These are phyloP conservation scores for Lecanicillium sp. DNA, from an alignment of 2,329 filamentous ascomycete genomes.

Conservation along the genomic window DNA sequence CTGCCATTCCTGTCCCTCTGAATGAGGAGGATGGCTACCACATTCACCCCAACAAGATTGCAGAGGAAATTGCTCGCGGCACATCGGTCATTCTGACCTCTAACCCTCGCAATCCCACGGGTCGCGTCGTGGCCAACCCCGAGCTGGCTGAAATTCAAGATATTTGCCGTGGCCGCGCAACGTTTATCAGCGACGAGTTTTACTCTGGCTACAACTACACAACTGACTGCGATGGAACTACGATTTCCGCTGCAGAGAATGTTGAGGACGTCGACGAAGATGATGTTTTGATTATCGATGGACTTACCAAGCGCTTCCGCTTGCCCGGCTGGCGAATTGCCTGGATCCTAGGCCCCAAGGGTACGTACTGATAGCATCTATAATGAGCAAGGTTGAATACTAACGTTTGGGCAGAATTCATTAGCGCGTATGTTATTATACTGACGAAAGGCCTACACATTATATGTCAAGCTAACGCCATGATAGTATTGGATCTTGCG, in stretches of 20 bases:
- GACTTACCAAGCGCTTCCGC: slow-evolving; percentile 92
- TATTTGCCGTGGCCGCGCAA: slow-evolving; percentile 82
- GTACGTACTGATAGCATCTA: slow-evolving; percentile 17
- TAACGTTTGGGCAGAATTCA: slow-evolving; percentile 56
- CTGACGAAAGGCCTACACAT: too few relatives aligned
- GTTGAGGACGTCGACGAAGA: slow-evolving; percentile 83
- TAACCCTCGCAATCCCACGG: slow-evolving; percentile 92
- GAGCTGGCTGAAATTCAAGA: slow-evolving; percentile 88
- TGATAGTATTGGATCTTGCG: slow-evolving; percentile 70
- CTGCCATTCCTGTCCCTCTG: slow-evolving; percentile 78
- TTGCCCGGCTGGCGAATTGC: slow-evolving; percentile 94
- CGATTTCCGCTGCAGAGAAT: slow-evolving; percentile 84
- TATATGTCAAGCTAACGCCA: slow-evolving; percentile 13
- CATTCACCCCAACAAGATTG: slow-evolving; percentile 88
- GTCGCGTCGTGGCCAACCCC: slow-evolving; percentile 75
- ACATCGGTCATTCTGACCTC: slow-evolving; percentile 87
- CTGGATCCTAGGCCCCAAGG: slow-evolving; percentile 90
- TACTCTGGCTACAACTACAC: slow-evolving; percentile 97
- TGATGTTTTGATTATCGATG: slow-evolving; percentile 90
- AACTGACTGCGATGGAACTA: slow-evolving; percentile 79
- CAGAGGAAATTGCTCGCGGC: slow-evolving; percentile 80
- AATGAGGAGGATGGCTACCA: slow-evolving; percentile 83
- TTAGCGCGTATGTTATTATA: slow-evolving; percentile 65
- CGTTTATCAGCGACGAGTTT: slow-evolving; percentile 93
- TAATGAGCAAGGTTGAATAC: neutral